Percentiles rank a stretch among this genome's conserved stretches.
phyloP scores from a whole-genome alignment of 495 filamentous ascomycete species.

The Pyrenula aspistea region DNA sequence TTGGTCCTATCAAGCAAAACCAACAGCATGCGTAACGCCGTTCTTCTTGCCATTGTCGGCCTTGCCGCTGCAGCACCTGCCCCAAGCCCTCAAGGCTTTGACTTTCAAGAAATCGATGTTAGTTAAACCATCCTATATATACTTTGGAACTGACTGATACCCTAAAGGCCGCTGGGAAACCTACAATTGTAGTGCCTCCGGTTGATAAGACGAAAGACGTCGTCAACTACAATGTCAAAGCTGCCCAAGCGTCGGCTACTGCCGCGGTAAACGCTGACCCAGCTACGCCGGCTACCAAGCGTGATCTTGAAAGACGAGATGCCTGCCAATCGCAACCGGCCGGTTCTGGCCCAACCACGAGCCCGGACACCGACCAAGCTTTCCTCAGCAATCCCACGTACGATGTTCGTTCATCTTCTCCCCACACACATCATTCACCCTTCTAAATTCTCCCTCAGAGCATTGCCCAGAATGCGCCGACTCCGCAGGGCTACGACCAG shows the following conservation, averaged over 20 bases:
- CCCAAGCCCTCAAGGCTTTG: background rate
- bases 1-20: background rate
- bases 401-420: conserved; percentile 1
- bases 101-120: background rate
- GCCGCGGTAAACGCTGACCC: background rate
- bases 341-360: conserved; percentile 18
- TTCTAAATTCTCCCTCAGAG: conserved; percentile 1
- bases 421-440: background rate
- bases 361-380: conserved; percentile 17
- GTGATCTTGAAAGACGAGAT: background rate
- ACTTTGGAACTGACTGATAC: background rate
- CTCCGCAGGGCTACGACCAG: conserved; percentile 24
- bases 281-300: background rate
- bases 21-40: background rate
- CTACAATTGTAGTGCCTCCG: background rate
- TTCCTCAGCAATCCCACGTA: conserved; percentile 14
- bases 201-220: background rate
- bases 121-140: background rate
- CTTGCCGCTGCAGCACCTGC: background rate
- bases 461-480: conserved; percentile 9
- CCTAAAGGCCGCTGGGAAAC: background rate
- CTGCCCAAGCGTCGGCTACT: background rate
- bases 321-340: conserved; percentile 5
- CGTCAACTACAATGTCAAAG: background rate
- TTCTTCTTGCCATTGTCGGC: background rate